A percentile compares a stretch with the other conserved stretches of the same genome.
Evolutionary conservation across 306 rosid genomes (phyloP).

Genomic region (Spatholobus suberectus): DNA sequence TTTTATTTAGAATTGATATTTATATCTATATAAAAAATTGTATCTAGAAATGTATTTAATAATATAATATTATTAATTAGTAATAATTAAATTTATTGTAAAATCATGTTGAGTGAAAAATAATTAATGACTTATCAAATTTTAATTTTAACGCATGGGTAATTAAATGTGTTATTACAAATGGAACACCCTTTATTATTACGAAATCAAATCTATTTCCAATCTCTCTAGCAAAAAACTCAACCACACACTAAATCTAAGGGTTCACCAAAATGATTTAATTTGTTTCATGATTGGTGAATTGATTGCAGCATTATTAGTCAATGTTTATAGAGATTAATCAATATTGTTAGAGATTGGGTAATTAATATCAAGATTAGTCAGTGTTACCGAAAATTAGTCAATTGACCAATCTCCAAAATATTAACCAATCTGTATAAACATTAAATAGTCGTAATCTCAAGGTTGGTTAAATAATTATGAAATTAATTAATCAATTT

Average conservation of each 20-base stretch:
- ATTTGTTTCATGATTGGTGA: too few relatives aligned
- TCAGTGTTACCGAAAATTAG: neutral
- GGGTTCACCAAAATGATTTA: neutral
- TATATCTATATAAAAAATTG: neutral
- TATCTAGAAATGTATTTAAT: neutral
- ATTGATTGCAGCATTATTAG: too few relatives aligned
- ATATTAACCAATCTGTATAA: neutral
- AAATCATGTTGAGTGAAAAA: neutral
- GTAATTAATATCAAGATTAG: neutral
- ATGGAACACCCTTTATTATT: neutral
- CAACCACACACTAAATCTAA: neutral
- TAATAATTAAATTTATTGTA: neutral
- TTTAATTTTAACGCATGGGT: neutral
- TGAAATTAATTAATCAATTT: neutral
- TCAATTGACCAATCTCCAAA: neutral
- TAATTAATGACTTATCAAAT: neutral
- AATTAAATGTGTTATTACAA: neutral
- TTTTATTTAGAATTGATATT: too few relatives aligned
- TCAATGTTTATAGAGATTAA: neutral
- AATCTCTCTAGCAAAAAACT: too few relatives aligned
- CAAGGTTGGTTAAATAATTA: neutral
- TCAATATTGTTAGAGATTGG: too few relatives aligned
- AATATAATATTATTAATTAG: neutral
- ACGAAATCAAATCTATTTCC: neutral
- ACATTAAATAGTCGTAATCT: neutral